These are phyloP conservation scores for Phytomonas sp. DNA, from an alignment of 208 protist genomes.

Conservation along the genomic window DNA sequence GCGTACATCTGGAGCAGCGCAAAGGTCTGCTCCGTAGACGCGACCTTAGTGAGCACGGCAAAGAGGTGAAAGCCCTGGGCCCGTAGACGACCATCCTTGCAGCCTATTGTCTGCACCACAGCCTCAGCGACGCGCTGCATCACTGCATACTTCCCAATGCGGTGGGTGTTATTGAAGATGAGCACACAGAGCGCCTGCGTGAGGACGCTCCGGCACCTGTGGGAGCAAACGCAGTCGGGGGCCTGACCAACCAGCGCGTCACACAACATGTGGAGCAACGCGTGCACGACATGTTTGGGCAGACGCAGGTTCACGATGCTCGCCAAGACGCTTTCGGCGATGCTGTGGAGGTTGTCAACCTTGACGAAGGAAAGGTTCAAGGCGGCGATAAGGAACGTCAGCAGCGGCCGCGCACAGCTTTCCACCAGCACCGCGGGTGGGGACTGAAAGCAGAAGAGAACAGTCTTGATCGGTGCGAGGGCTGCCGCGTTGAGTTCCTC, in stretches of 20 bases:
- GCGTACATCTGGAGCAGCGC: conserved; percentile 29
- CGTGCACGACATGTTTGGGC: conserved; percentile 40
- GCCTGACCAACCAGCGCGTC: conserved; percentile 23
- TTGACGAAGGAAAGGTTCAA: conserved; percentile 49
- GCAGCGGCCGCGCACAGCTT: conserved; percentile 6
- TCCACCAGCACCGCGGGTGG: conserved; percentile 7
- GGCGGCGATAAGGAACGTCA: conserved; percentile 18
- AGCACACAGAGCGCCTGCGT: conserved; percentile 31
- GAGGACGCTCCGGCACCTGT: conserved; percentile 32
- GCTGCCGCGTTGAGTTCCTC: conserved; percentile 13
- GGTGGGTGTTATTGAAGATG: conserved; percentile 65
- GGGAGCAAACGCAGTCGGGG: conserved; percentile 23
- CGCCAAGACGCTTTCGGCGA: conserved; percentile 21
- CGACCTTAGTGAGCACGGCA: conserved; percentile 58
- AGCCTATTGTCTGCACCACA: conserved; percentile 32
- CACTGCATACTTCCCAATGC: conserved; percentile 60
- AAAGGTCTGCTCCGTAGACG: conserved; percentile 48
- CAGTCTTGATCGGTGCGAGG: conserved; percentile 9
- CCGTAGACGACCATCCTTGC: conserved; percentile 41
- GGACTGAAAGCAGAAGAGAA: conserved; percentile 5
- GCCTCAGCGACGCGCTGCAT: conserved; percentile 46
- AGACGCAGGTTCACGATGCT: conserved; percentile 18
- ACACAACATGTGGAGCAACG: conserved; percentile 37
- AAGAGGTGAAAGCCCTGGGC: conserved; percentile 34
- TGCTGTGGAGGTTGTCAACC: conserved; percentile 27